Evolutionary conservation across 495 filamentous ascomycete species (phyloP).

Genomic region (Daldinia caldariorum): DNA sequence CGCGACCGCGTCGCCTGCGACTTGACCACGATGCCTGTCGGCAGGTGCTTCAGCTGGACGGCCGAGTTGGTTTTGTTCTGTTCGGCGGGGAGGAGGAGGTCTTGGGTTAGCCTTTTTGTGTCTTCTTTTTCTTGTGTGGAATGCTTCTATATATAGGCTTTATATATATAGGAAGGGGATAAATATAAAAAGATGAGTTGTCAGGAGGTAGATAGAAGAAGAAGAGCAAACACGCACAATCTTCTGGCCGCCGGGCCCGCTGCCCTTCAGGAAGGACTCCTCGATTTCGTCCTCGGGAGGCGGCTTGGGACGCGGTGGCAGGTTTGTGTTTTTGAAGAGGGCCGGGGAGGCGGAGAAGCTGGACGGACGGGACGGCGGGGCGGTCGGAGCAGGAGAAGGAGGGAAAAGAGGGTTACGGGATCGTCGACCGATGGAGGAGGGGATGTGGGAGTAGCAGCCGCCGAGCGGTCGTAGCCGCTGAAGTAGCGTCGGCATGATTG

Average conservation of each 20-base stretch:
- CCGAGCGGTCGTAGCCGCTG: slow-evolving; percentile 12
- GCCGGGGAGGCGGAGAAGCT: slow-evolving; percentile 27
- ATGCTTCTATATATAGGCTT: not conserved
- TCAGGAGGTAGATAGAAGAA: no score
- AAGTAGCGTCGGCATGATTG: slow-evolving; percentile 8
- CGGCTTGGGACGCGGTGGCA: slow-evolving; percentile 77
- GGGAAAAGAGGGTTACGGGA: not conserved
- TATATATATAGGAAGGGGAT: no score
- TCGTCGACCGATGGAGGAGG: slow-evolving; percentile 2
- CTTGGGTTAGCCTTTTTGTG: not conserved
- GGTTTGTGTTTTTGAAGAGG: slow-evolving; percentile 43
- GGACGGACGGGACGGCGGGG: slow-evolving; percentile 4
- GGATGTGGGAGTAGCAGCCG: not conserved
- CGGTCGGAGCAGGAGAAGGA: not conserved
- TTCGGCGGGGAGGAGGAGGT: not conserved
- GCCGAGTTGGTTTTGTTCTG: slow-evolving; percentile 97
- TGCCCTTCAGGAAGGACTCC: slow-evolving; percentile 88
- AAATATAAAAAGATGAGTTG: no score
- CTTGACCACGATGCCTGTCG: slow-evolving; percentile 90
- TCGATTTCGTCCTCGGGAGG: slow-evolving; percentile 81
- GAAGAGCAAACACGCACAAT: slow-evolving; percentile 73
- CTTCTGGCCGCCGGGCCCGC: slow-evolving; percentile 94
- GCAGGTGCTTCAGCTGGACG: slow-evolving; percentile 89
- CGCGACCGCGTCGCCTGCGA: slow-evolving; percentile 89
- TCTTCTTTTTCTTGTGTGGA: not conserved